Conservation (phyloP, 148 eudicot species). For the Dysphania ambrosioides region DNA sequence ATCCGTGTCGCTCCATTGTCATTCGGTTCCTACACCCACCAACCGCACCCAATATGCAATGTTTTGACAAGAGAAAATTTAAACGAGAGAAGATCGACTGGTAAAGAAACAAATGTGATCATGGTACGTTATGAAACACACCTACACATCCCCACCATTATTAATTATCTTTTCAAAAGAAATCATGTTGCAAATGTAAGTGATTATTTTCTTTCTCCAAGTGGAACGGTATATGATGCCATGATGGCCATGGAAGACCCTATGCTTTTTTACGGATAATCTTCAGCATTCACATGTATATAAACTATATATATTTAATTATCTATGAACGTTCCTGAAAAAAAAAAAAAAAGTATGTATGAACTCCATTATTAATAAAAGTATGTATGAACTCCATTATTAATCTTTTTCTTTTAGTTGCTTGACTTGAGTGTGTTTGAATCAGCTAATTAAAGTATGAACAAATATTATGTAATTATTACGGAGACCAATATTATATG, state of each 20-base stretch:
- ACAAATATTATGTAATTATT: background rate
- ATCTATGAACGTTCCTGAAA: too few relatives aligned
- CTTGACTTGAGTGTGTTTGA: background rate
- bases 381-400: background rate
- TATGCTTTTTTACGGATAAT: too few relatives aligned
- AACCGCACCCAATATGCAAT: background rate
- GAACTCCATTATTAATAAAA: background rate
- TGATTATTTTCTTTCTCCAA: background rate
- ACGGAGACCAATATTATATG: background rate
- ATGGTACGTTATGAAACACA: background rate
- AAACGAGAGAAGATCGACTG: background rate
- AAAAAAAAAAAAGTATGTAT: too few relatives aligned
- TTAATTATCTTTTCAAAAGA: background rate
- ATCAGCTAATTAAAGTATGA: background rate
- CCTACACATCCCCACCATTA: background rate
- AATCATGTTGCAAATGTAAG: background rate
- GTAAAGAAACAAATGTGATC: too few relatives aligned
- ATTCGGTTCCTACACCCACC: too few relatives aligned
- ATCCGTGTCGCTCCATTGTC: too few relatives aligned
- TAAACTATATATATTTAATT: too few relatives aligned
- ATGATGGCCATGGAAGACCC: background rate
- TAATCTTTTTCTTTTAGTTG: background rate
- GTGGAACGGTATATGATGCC: background rate
- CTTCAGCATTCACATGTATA: too few relatives aligned
- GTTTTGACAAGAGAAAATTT: background rate